Evolutionary conservation across 352 stramenopile genomes (phyloP), one percentile per base, ranked within the genome.

Genomic region (Pythium brachiatum): DNA sequence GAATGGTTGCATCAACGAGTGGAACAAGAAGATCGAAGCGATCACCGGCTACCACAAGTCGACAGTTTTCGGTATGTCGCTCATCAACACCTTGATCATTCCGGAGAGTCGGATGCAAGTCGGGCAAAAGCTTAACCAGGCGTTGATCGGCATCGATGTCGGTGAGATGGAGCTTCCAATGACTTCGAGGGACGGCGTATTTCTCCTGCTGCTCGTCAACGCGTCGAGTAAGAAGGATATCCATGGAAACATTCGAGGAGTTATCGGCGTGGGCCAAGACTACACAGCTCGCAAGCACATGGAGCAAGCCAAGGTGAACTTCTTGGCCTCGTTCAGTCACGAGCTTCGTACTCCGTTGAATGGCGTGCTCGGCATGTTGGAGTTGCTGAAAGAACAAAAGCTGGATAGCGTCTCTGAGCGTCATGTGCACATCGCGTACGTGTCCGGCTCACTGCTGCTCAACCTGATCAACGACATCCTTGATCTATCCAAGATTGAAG

Each of bases 401-500:
- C 69, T 92, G 3, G 75, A 81, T 32, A 75, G 76, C 27, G 62
- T 69, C 18, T 75, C 78, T 3, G 74, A 88, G 57, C 66, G 83
- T 39, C 89, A 89, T 44, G 83, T 92, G 1, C 79, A 92, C 62
- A 92, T 90, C 73, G 81, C 81, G 9, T 90, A 90, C 54, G 81
- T 90, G 25, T 90, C 81, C 0, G 83, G 83, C 2, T 90, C 79
- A 16, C 67, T 92, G 21, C 48, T 97, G 13, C 76, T 97, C 36
- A 90, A 90, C 44, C 57, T 97, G 25, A 96, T 97, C 57, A 94
- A 95, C 53, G 89, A 97, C 53, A 88, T 97, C 26, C 44, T 97
- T 16, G 89, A 97, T 57, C 83, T 94, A 64, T 96, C 82, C 20
- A 97, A 97, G 66, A 90, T 97, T 47, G 91, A 97, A 64, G 87